phyloP scores from a whole-genome alignment of 352 stramenopile species.

The Globisporangium okanoganense region DNA sequence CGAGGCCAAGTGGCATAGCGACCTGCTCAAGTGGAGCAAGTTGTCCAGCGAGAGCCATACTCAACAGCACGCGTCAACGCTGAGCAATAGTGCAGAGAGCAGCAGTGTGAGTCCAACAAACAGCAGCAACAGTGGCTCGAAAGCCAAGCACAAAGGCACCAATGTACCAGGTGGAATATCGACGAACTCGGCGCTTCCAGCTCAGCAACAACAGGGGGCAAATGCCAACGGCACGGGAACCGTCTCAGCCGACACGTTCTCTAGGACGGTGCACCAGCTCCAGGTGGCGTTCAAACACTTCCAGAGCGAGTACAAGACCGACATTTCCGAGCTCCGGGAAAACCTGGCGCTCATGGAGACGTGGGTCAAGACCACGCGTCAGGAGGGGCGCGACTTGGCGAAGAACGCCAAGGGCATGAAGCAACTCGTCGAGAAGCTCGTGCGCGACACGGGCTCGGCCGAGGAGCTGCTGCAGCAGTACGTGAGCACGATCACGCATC shows the following conservation, averaged over 20 bases:
- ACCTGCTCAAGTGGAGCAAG: conserved; percentile 32
- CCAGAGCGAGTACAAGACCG: conserved; percentile 31
- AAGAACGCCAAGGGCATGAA: conserved; percentile 61
- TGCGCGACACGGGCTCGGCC: conserved; percentile 64
- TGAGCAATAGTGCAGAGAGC: conserved; percentile 1
- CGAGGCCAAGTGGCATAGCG: conserved; percentile 22
- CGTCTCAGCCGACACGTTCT: conserved; percentile 7
- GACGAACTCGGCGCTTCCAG: not conserved
- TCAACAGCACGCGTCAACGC: not conserved
- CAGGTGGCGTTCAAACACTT: conserved; percentile 35
- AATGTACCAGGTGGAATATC: no score
- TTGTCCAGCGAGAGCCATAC: conserved; percentile 1
- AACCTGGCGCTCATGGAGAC: conserved; percentile 39
- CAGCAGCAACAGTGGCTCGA: conserved; percentile 1
- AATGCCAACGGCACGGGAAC: not conserved
- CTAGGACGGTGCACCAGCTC: conserved; percentile 28
- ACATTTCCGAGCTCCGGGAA: conserved; percentile 31
- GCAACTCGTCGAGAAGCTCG: conserved; percentile 70
- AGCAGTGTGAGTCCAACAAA: conserved; percentile 5
- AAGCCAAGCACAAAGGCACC: conserved; percentile 7
- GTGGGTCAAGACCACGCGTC: conserved; percentile 29
- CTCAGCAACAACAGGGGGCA: not conserved
- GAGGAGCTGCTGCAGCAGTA: conserved; percentile 78
- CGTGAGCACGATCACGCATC: conserved; percentile 81
- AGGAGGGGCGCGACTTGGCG: conserved; percentile 40